phyloP scores from a whole-genome alignment of 345 rosid genomes.

The Acer campestre region DNA sequence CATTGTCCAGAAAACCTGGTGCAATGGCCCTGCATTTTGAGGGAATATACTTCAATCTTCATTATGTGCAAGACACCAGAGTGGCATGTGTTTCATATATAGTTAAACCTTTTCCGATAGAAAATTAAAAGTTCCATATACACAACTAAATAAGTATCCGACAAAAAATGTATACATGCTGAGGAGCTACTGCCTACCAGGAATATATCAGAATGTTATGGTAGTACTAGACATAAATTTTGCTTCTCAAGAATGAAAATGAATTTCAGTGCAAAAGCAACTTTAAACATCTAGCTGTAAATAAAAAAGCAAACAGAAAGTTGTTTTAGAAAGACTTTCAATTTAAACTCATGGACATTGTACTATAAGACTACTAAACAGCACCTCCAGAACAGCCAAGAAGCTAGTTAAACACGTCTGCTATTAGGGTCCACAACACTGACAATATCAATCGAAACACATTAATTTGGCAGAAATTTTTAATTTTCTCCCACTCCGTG shows the following conservation, averaged over 20 bases:
- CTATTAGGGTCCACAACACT: background rate
- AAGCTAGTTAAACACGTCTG: background rate
- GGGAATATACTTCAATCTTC: background rate
- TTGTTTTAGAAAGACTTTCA: background rate
- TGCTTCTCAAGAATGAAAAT: slow-evolving; percentile 3
- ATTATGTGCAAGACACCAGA: background rate
- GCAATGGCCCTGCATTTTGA: slow-evolving; percentile 79
- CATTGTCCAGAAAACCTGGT: slow-evolving; percentile 82
- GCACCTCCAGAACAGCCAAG: background rate
- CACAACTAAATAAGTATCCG: background rate
- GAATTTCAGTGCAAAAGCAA: background rate
- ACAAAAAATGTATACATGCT: background rate
- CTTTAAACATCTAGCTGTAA: slow-evolving; percentile 5
- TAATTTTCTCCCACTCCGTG: background rate
- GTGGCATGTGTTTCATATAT: background rate
- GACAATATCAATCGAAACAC: background rate
- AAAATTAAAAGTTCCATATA: background rate
- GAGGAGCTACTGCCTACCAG: background rate
- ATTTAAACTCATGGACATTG: background rate
- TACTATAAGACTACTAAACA: background rate
- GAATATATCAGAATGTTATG: background rate
- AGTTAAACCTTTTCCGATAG: background rate
- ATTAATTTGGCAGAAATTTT: slow-evolving; percentile 4
- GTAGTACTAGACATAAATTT: background rate
- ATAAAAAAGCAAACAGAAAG: background rate